Percentiles rank a stretch among this genome's conserved stretches.
Evolutionary conservation across 257 asterid genomes (phyloP).

Genomic region (Nicotiana noctiflora): DNA sequence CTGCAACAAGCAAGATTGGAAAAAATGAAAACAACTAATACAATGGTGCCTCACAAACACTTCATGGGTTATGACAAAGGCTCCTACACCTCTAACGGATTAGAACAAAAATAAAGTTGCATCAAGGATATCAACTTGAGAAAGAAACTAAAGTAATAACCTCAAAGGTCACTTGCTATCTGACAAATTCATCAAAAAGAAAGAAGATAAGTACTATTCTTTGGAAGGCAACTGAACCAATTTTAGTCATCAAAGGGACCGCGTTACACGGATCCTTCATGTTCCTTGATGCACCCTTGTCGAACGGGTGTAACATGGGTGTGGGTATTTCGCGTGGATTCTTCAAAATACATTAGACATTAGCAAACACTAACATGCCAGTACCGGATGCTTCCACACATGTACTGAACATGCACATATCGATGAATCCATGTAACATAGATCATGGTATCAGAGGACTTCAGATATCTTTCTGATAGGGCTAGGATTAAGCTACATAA

Average conservation of each 20-base stretch:
- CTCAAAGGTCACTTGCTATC: not conserved
- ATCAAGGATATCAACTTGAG: not conserved
- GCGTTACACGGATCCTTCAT: not conserved
- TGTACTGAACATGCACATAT: not conserved
- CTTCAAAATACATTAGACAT: not conserved
- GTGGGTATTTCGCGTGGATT: not conserved
- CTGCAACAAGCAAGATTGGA: conserved; percentile 31
- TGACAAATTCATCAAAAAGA: not conserved
- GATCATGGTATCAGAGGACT: not conserved
- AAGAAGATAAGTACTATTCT: not conserved
- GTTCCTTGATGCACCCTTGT: not conserved
- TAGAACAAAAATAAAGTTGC: not conserved
- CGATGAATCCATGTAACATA: not conserved
- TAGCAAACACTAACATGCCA: not conserved
- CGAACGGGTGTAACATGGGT: not conserved
- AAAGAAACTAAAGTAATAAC: not conserved
- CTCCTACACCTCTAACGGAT: not conserved
- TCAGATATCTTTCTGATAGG: not conserved
- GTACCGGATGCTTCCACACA: not conserved
- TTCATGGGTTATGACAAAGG: not conserved
- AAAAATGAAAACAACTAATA: not conserved
- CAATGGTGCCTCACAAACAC: not conserved
- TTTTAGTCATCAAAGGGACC: not conserved
- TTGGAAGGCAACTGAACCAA: not conserved
- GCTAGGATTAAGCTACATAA: not conserved